Base-by-base conservation (phyloP, 2,329 filamentous ascomycete genomes). In the Xylaria sp. region DNA sequence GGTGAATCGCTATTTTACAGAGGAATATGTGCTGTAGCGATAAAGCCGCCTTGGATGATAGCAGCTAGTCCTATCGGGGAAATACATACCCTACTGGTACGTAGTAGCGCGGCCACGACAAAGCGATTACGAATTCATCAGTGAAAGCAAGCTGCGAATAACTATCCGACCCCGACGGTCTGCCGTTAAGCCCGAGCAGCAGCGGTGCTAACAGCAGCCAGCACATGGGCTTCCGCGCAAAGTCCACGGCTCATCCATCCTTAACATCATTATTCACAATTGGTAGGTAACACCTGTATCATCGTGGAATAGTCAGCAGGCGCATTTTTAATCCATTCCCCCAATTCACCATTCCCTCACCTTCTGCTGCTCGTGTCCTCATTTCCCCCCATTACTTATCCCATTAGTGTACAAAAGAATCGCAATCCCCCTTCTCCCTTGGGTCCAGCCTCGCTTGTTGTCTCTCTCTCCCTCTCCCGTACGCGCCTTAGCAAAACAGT, bases 41-140 rank as follows among this genome's bases (percentile, higher is more conserved):
- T n/a, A n/a, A n/a, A n/a, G n/a, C n/a, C n/a, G n/a, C n/a, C n/a
- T n/a, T n/a, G n/a, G n/a, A n/a, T n/a, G n/a, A n/a, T n/a, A n/a
- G n/a, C 28, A 5, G 9, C 9, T 31, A 31, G 28, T 31, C 4
- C 9, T 31, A 31, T 4, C 9, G 9, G 28, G n/a, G n/a, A n/a
- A n/a, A n/a, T n/a, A n/a, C 28, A 31, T 31, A 31, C 28, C 28
- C 14, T 51, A 19, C 21, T n/a, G n/a, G 25, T 33, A 51, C 21
- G 31, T 33, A 62, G 64, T 45, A 60, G 49, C 60, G 64, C 68
- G 67, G 64, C 4, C 45, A 63, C 56, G 66, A 72, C 72, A 65
- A n/a, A 43, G 63, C 56, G 66, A 72, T 72, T 72, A 72, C 70
- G 68, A 72, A 67, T 63, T 25, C 38, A 12, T n/a, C n/a, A n/a